These are phyloP conservation scores for Musa troglodytarum DNA, from an alignment of 176 grass and related monocot genomes.

Conservation along the genomic window DNA sequence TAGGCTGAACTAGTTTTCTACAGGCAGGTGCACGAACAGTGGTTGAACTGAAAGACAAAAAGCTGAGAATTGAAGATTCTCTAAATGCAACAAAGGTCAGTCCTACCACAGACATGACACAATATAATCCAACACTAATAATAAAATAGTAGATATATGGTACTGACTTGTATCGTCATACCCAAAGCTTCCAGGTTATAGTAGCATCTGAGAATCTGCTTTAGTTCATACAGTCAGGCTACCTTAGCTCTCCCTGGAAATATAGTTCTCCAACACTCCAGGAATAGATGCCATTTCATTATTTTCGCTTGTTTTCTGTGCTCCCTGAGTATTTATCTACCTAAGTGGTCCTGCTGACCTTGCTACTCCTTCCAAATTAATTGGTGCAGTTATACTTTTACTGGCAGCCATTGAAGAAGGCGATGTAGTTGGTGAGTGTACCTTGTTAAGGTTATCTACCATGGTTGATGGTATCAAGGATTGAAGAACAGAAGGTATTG, in stretches of 20 bases:
- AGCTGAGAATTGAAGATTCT: constrained; percentile 88
- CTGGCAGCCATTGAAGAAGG: constrained; percentile 96
- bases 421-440: constrained; percentile 88
- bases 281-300: no score
- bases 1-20: constrained; percentile 15
- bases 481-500: constrained; percentile 64
- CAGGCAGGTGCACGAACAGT: constrained; percentile 91
- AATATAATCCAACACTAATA: background rate
- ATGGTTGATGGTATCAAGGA: constrained; percentile 74
- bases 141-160: background rate
- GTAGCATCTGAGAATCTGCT: no score
- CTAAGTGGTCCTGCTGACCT: background rate
- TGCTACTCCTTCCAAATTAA: constrained; percentile 17
- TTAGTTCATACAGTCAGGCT: no score
- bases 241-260: no score
- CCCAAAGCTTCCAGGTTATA: no score
- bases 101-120: background rate
- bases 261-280: no score
- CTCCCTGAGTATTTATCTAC: no score
- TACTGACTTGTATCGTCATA: no score
- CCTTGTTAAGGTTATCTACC: constrained; percentile 72
- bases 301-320: no score
- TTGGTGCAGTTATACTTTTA: constrained; percentile 14
- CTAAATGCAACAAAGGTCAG: constrained; percentile 85
- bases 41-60: constrained; percentile 95